These are phyloP conservation scores for Auriscalpium vulgare DNA, from an alignment of 768 basidiomycete genomes.

Conservation along the genomic window DNA sequence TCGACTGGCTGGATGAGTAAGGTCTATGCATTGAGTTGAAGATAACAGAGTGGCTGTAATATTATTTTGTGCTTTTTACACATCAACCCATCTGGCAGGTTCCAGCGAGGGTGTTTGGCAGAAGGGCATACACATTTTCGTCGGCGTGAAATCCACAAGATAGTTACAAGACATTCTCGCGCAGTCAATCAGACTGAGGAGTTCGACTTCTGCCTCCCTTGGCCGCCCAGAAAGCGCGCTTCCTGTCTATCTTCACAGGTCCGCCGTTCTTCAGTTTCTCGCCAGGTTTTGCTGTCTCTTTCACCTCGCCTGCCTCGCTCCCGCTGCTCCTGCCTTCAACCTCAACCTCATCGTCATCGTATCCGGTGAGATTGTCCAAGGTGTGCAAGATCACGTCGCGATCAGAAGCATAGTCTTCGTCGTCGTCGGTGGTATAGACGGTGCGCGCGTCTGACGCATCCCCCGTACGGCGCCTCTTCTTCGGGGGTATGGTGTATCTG, in stretches of 20 bases:
- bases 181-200: not conserved
- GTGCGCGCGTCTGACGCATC: slow-evolving; percentile 29
- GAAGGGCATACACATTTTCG: no score
- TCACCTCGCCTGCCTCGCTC: slow-evolving; percentile 4
- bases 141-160: no score
- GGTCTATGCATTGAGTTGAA: no score
- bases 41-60: no score
- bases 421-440: slow-evolving; percentile 46
- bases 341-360: slow-evolving; percentile 20
- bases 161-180: no score
- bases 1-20: slow-evolving; percentile 66
- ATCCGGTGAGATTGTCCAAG: not conserved
- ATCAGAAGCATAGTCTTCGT: slow-evolving; percentile 29
- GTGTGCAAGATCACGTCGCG: slow-evolving; percentile 7
- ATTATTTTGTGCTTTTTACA: no score
- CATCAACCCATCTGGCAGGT: no score
- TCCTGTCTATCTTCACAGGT: slow-evolving; percentile 26
- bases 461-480: slow-evolving; percentile 40
- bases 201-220: slow-evolving; percentile 25
- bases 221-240: slow-evolving; percentile 51
- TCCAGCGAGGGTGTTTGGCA: no score
- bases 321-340: slow-evolving; percentile 20
- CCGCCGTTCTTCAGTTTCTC: slow-evolving; percentile 9
- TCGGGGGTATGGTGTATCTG: slow-evolving; percentile 31
- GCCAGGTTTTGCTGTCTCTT: not conserved